Evolutionary conservation across 495 filamentous ascomycete species (phyloP), one percentile per base, ranked within the genome.

Genomic region (Trichoderma parareesei): DNA sequence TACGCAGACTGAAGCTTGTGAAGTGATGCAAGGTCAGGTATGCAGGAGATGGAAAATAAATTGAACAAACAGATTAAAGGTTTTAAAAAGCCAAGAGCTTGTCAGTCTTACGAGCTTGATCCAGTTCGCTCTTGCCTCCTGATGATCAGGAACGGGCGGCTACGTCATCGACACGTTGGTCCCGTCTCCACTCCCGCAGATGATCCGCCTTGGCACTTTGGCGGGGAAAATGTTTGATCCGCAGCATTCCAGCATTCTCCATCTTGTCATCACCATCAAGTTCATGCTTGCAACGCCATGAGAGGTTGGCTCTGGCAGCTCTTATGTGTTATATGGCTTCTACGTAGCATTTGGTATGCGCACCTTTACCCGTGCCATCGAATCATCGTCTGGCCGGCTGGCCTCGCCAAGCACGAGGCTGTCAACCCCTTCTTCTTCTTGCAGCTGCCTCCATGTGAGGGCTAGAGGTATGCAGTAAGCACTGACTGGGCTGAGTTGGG

Each of bases 121-220:
- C 43, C 43, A 46, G 27, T 46, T 18, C n/a, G 18, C 16, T n/a
- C 3, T n/a, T 18, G 16, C 46, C 16, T 13, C 43, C n/a, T 13
- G 14, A 49, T n/a, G 46, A 6, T 18, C 46, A 49, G 5, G 46
- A 5, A 57, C 20, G 18, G 27, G 27, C 33, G 18, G 20, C 33
- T 57, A 57, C 53, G 53, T 57, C 53, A 57, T 57, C 53, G 53
- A 35, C 53, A 57, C 27, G 53, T 35, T 57, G 33, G 11, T 37
- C 27, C 8, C 14, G 27, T 27, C 27, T 27, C 27, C 27, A 27
- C 27, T 27, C 27, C 27, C 27, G 27, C 27, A 27, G 27, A 27
- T 27, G 27, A 27, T 27, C 27, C 27, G 20, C 48, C 33, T 14
- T 57, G 53, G 27, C 11, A 27, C 16, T 20, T 10, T 14, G 4